phyloP scores from a whole-genome alignment of 2,329 filamentous ascomycete genomes.

The Trichoderma sp. region DNA sequence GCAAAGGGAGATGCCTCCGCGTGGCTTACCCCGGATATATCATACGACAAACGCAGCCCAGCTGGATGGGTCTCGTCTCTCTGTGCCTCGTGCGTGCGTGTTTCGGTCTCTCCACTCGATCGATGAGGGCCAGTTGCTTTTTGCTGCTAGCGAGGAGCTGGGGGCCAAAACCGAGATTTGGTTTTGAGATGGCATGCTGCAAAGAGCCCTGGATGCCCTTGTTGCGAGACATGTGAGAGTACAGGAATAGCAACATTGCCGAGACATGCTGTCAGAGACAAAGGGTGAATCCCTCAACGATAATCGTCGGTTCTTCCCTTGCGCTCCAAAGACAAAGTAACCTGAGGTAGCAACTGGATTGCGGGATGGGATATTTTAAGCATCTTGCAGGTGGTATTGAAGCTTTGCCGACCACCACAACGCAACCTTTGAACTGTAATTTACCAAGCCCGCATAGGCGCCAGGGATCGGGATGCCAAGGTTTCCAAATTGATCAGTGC shows the following conservation, averaged over 20 bases:
- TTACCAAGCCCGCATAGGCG: background rate
- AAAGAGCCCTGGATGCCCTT: background rate
- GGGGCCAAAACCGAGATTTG: background rate
- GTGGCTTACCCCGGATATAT: constrained; percentile 18
- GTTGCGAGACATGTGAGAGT: background rate
- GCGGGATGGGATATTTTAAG: background rate
- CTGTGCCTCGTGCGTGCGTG: background rate
- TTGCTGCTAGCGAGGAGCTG: background rate
- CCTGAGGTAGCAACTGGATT: background rate
- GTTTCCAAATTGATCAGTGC: background rate
- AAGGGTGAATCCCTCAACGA: background rate
- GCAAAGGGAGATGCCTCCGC: constrained; percentile 11
- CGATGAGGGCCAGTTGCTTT: background rate
- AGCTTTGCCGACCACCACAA: background rate
- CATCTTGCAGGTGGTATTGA: background rate
- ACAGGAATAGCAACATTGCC: background rate
- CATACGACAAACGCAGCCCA: constrained; percentile 9
- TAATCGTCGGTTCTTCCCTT: background rate
- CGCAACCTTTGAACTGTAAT: background rate
- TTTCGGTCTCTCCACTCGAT: background rate
- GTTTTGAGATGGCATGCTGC: constrained; percentile 4
- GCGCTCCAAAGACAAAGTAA: background rate
- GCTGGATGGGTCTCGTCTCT: constrained; percentile 1
- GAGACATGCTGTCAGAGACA: background rate
- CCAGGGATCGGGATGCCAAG: constrained; percentile 1